These are phyloP conservation scores for Mycena alexandri DNA, from an alignment of 768 basidiomycete species.

Conservation along the genomic window DNA sequence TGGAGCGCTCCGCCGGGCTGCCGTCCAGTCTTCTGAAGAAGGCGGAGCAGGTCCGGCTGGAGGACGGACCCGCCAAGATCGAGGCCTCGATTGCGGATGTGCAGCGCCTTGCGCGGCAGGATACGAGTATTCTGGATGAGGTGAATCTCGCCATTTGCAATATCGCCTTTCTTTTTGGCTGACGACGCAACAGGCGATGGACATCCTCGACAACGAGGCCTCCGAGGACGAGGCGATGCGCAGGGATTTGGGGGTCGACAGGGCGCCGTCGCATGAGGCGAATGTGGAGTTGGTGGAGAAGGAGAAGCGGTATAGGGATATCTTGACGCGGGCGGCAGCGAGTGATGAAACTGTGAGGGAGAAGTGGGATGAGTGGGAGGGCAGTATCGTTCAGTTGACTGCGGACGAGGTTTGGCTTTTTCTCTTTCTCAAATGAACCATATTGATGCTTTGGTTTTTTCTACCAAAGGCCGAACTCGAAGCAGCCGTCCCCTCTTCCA, in stretches of 20 bases:
- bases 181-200: conserved; percentile 73
- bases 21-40: conserved; percentile 90
- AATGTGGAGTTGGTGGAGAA: conserved; percentile 81
- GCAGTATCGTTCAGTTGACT: conserved; percentile 75
- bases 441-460: conserved; percentile 7
- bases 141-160: no score
- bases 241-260: conserved; percentile 58
- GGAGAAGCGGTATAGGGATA: conserved; percentile 76
- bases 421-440: conserved; percentile 7
- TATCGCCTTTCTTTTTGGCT: background rate
- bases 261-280: conserved; percentile 82
- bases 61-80: conserved; percentile 81
- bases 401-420: conserved; percentile 68
- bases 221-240: conserved; percentile 84
- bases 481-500: conserved; percentile 76
- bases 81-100: conserved; percentile 81
- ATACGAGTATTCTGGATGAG: conserved; percentile 78
- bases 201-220: conserved; percentile 91
- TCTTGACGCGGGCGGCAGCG: conserved; percentile 76
- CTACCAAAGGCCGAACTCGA: conserved; percentile 72
- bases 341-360: conserved; percentile 83
- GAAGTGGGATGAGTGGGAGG: conserved; percentile 94
- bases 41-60: conserved; percentile 85
- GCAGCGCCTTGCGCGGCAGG: conserved; percentile 71
- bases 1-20: conserved; percentile 88